Base-by-base conservation (phyloP, 169 alveolate species). In the Besnoitia besnoiti region DNA sequence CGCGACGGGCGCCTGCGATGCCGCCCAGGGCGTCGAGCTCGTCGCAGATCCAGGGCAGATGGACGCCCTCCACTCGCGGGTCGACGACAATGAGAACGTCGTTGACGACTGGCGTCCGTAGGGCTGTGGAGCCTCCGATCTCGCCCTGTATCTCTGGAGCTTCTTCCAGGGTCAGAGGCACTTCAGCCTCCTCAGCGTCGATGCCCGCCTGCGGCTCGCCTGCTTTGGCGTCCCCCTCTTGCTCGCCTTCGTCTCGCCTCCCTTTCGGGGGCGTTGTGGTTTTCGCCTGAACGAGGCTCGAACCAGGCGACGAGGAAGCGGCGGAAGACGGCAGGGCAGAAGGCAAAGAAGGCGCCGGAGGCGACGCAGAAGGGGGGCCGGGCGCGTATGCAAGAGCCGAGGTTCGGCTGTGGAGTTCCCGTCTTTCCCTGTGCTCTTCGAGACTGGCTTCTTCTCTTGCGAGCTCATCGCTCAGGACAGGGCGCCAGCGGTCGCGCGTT, bases 1-100 rank as follows among this genome's bases (percentile, higher is more conserved):
- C 82, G 46, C 8, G n/a, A 1, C 82, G 82, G 39, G 12, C 12
- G 39, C 82, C 82, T 16, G 40, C 39, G 24, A 73, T 39, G 82
- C 82, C 82, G 1, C 82, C 82, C 39, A 73, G n/a, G 82, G 16
- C 82, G 16, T n/a, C 82, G 47, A 73, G 82, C n/a, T 73, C 82
- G 46, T 73, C 82, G 46, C 82, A 73, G 44, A 73, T 30, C 82
- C 82, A 73, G 44, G 82, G 82, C 3, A 73, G 47, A 30, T 16
- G 82, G 44, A 27, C 24, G 8, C 82, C 44, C 19, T 19, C 39
- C 46, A 73, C 24, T 3, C 82, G 47, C 8, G 82, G 82, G 44
- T 73, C 82, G 44, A 73, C 82, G 39, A 73, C 82, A 1, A 73
- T 24, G 82, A 73, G 82, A 30, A 73, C 82, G 82, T 73, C 82